Conservation (phyloP, 345 rosid genomes). For the Brassica rapa region DNA sequence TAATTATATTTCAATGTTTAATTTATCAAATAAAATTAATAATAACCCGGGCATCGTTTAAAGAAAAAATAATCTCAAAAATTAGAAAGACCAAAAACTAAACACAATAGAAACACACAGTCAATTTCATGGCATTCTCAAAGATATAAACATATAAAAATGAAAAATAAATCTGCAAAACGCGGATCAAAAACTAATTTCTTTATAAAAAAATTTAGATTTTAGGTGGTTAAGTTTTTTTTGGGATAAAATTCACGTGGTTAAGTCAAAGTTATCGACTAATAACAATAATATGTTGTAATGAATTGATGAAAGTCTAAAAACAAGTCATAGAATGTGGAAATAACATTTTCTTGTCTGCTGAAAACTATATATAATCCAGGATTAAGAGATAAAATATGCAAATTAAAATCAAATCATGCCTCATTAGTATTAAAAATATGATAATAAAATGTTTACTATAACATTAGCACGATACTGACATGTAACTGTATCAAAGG, state of each 20-base stretch:
- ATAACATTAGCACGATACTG: slow-evolving; percentile 59
- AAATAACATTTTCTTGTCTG: slow-evolving; percentile 10
- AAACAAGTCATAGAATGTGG: slow-evolving; percentile 10
- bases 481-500: slow-evolving; percentile 62
- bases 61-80: too few relatives aligned
- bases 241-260: background rate
- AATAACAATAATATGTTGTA: slow-evolving; percentile 12
- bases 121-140: too few relatives aligned
- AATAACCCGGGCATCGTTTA: too few relatives aligned
- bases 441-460: slow-evolving; percentile 33
- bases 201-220: too few relatives aligned
- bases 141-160: too few relatives aligned
- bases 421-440: background rate
- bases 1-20: too few relatives aligned
- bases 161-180: too few relatives aligned
- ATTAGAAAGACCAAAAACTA: too few relatives aligned
- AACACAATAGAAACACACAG: too few relatives aligned
- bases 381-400: background rate
- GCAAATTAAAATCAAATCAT: background rate
- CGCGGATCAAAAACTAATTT: too few relatives aligned
- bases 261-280: background rate
- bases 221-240: too few relatives aligned
- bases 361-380: background rate
- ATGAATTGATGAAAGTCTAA: background rate
- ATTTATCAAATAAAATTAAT: too few relatives aligned